These are phyloP conservation scores for Boletus tomentosulus DNA, from an alignment of 768 basidiomycete genomes.

Conservation along the genomic window DNA sequence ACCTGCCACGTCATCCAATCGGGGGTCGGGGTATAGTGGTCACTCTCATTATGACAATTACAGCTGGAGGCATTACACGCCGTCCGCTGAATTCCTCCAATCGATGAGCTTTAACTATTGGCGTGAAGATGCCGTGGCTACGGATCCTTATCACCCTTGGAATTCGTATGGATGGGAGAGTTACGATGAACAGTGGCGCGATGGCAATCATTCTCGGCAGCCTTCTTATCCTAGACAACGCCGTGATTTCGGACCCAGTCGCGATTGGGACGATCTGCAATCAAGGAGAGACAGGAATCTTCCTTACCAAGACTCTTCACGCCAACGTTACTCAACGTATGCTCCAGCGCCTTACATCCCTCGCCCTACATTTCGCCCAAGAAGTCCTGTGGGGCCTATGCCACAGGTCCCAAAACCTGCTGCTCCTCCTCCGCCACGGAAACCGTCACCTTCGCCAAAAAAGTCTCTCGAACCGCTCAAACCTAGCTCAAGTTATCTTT, in stretches of 20 bases:
- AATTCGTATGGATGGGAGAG: slow-evolving; percentile 5
- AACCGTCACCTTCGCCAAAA: neutral
- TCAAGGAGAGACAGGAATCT: slow-evolving; percentile 5
- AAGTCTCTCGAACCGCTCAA: slow-evolving; percentile 1
- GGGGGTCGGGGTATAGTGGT: neutral
- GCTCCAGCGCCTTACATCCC: slow-evolving; percentile 4
- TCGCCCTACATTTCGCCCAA: slow-evolving; percentile 8
- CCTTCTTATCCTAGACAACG: slow-evolving; percentile 10
- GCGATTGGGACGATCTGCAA: slow-evolving; percentile 3
- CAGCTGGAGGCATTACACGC: slow-evolving; percentile 9
- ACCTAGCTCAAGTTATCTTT: slow-evolving; percentile 37
- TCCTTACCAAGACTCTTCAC: slow-evolving; percentile 1
- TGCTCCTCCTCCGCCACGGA: neutral
- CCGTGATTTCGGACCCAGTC: slow-evolving; percentile 3
- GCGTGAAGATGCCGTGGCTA: slow-evolving; percentile 13
- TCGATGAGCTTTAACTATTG: slow-evolving; percentile 21
- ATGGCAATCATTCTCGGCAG: slow-evolving; percentile 8
- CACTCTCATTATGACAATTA: slow-evolving; percentile 8
- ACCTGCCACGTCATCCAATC: slow-evolving; percentile 1
- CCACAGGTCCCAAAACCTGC: neutral
- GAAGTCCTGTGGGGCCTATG: slow-evolving; percentile 3
- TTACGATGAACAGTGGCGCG: slow-evolving; percentile 9
- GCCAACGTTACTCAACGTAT: slow-evolving; percentile 10
- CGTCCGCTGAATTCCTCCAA: neutral
- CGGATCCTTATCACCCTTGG: slow-evolving; percentile 3